Evolutionary conservation across 345 rosid species (phyloP).

Genomic region (Clarkia xantiana): DNA sequence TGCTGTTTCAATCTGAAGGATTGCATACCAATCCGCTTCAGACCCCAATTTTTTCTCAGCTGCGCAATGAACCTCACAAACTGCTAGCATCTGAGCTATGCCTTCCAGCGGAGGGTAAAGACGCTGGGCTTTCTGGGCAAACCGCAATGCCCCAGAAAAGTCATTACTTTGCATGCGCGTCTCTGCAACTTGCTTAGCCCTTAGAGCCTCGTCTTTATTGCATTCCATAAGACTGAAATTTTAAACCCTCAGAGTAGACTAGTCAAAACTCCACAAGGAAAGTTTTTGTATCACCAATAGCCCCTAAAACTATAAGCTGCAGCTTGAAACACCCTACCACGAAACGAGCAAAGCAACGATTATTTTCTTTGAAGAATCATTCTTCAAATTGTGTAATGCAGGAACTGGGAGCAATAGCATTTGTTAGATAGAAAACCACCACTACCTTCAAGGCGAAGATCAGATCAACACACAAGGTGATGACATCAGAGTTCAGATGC

Average conservation of each 20-base stretch:
- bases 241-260: too few relatives aligned
- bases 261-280: neutral
- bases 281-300: neutral
- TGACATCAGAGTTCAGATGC: too few relatives aligned
- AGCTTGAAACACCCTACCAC: too few relatives aligned
- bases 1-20: constrained; percentile 47
- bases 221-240: constrained; percentile 41
- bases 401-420: too few relatives aligned
- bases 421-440: too few relatives aligned
- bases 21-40: constrained; percentile 70
- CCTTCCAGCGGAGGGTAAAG: constrained; percentile 56
- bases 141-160: constrained; percentile 37
- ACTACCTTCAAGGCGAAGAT: too few relatives aligned
- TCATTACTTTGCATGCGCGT: constrained; percentile 41
- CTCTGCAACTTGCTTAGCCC: constrained; percentile 59
- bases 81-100: constrained; percentile 44
- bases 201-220: constrained; percentile 78
- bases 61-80: constrained; percentile 63
- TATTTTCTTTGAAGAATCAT: too few relatives aligned
- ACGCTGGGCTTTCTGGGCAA: constrained; percentile 47
- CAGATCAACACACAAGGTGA: too few relatives aligned
- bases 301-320: neutral
- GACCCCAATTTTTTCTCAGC: constrained; percentile 42
- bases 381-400: too few relatives aligned
- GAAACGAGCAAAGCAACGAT: too few relatives aligned